Conservation (phyloP, 768 basidiomycete species). For the Serendipita sp. region DNA sequence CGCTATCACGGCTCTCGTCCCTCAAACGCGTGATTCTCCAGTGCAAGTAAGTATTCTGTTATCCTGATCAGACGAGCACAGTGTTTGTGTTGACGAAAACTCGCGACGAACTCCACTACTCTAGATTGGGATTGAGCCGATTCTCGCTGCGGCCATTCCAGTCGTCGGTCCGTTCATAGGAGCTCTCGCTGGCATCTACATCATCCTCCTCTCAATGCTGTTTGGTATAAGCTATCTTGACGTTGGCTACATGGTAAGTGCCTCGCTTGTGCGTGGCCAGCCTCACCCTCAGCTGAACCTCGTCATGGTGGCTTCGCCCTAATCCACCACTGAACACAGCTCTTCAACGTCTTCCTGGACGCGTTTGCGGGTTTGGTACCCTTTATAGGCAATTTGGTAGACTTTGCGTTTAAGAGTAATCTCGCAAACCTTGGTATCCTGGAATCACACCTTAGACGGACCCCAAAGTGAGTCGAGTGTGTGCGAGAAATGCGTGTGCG, state of each 20-base stretch:
- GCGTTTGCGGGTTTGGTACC: slow-evolving; percentile 4
- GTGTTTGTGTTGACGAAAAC: background rate
- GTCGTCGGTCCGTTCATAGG: slow-evolving; percentile 7
- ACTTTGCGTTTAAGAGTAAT: slow-evolving; percentile 9
- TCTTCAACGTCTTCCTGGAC: slow-evolving; percentile 7
- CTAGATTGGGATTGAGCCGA: slow-evolving; percentile 7
- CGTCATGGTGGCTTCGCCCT: background rate
- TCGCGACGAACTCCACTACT: background rate
- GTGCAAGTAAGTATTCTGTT: background rate
- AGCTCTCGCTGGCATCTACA: background rate
- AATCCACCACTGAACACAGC: background rate
- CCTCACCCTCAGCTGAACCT: background rate
- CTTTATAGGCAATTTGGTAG: background rate
- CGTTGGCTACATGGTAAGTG: background rate
- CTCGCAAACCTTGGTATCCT: slow-evolving; percentile 8
- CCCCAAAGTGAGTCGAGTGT: slow-evolving; percentile 1
- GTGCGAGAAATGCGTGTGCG: too few relatives aligned
- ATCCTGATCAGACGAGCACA: too few relatives aligned
- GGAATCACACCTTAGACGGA: background rate
- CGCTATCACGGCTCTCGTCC: slow-evolving; percentile 6
- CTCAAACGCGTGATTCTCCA: slow-evolving; percentile 6
- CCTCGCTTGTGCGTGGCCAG: background rate
- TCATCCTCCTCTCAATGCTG: background rate
- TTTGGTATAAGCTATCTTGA: background rate
- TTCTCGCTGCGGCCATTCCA: slow-evolving; percentile 4